Base-by-base conservation (phyloP, 1,139 yeast genomes). In the Scheffersomyces stambukii region DNA sequence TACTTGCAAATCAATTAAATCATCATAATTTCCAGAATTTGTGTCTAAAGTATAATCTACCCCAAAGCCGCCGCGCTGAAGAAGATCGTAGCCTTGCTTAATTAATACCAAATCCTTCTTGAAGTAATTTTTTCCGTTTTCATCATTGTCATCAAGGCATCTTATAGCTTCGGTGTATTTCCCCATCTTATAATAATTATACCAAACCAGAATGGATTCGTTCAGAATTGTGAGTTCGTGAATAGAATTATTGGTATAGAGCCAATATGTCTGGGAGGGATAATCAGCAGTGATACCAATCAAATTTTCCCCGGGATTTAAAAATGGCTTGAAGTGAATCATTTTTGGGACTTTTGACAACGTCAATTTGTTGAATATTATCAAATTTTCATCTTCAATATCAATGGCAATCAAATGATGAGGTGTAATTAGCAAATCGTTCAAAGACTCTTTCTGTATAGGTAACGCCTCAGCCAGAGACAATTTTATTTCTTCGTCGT, bases 141-240 rank as follows among this genome's bases (percentile, higher is more conserved):
- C 42, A 8, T 41, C 45, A 41, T 12, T 64, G 45, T 38, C 42
- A 8, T 50, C 52, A 6, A 78, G 46, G 10, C 75, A 56, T 2
- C 56, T 45, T 26, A 88, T 57, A 0, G 97, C 96, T 30, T 77
- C 77, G 11, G 80, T 83, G 52, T 68, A 89, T 33, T 74, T 66
- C 1, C 75, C 71, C 46, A 74, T 65, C 24, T 72, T 75, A 33
- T 82, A 65, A 49, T 84, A 69, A 5, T 81, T 69, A 37, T 71
- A 73, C 96, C 96, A 86, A 4, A 88, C 79, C 14, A 84, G 81
- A 5, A 70, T 60, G 5, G 77, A 66, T 50, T 91, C 97, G 42
- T 82, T 72, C 18, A 67, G 70, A 7, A 84, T 62, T 3, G 84
- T 67, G 7, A 93, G 56, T 49, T 93, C 52, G 49, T 40, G 37